Conservation (phyloP, 208 protist species). For the Trypanosoma rangeli region DNA sequence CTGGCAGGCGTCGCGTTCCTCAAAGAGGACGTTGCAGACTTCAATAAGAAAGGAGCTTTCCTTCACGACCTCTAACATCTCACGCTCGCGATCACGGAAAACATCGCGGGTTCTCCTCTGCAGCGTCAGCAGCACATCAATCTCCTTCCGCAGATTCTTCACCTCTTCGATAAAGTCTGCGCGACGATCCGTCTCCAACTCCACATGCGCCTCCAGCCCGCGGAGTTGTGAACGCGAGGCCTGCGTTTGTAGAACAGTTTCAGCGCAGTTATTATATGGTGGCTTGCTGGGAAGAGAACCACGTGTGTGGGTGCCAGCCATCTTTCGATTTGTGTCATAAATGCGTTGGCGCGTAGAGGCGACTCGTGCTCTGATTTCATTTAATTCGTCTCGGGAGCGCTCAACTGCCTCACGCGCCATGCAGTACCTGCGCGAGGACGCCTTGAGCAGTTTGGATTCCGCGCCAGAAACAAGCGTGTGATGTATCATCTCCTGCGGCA, state of each 20-base stretch:
- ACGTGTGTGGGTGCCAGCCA: slow-evolving; percentile 1
- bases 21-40: slow-evolving; percentile 82
- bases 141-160: slow-evolving; percentile 71
- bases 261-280: slow-evolving; percentile 16
- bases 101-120: slow-evolving; percentile 88
- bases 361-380: slow-evolving; percentile 42
- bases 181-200: slow-evolving; percentile 82
- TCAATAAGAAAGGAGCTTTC: slow-evolving; percentile 94
- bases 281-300: neutral
- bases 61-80: slow-evolving; percentile 88
- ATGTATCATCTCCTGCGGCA: slow-evolving; percentile 3
- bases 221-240: slow-evolving; percentile 66
- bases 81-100: slow-evolving; percentile 77
- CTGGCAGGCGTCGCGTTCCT: slow-evolving; percentile 70
- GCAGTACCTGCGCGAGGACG: slow-evolving; percentile 56
- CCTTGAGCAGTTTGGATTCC: slow-evolving; percentile 48
- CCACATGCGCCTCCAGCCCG: slow-evolving; percentile 88
- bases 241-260: slow-evolving; percentile 18
- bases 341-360: slow-evolving; percentile 31
- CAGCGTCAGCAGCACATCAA: slow-evolving; percentile 89
- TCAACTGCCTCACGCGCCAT: slow-evolving; percentile 40
- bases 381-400: slow-evolving; percentile 44
- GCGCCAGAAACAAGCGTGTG: neutral
- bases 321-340: slow-evolving; percentile 26
- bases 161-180: slow-evolving; percentile 74